Evolutionary conservation across 306 rosid genomes (phyloP).

Genomic region (Notholithocarpus densiflorus): DNA sequence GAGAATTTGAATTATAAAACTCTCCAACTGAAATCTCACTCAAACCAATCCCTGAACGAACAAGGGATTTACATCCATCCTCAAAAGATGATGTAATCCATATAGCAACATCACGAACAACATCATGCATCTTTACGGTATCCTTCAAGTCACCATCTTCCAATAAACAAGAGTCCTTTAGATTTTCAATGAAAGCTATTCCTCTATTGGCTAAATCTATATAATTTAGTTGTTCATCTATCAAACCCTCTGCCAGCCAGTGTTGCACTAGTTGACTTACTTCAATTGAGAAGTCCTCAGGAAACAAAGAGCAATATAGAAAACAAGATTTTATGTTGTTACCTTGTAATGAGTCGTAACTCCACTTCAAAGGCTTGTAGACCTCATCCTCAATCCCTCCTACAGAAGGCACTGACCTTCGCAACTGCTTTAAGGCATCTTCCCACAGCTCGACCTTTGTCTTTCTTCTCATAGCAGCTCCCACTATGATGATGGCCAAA

Average conservation of each 20-base stretch:
- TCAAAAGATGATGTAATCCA: not conserved
- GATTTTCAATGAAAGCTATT: not conserved
- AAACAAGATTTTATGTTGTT: not conserved
- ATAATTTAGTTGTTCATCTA: not conserved
- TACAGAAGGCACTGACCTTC: not conserved
- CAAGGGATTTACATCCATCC: constrained; percentile 2
- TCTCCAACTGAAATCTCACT: not conserved
- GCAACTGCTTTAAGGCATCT: constrained; percentile 17
- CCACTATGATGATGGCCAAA: constrained; percentile 12
- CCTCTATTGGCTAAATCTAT: not conserved
- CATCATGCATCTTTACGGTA: not conserved
- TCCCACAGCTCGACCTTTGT: constrained; percentile 13
- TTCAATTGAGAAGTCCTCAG: not conserved
- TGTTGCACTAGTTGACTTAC: not conserved
- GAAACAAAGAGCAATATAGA: constrained; percentile 16
- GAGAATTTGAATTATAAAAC: not conserved
- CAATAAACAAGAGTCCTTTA: not conserved
- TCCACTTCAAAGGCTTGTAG: constrained; percentile 19
- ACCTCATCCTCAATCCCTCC: constrained; percentile 1
- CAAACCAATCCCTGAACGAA: constrained; percentile 4
- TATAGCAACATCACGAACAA: constrained; percentile 3
- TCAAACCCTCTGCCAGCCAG: constrained; percentile 7
- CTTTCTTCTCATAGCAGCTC: constrained; percentile 28
- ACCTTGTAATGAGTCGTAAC: constrained; percentile 12
- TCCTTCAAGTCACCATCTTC: not conserved